These are phyloP conservation scores for Biscutella laevigata DNA, from an alignment of 441 rosid genomes.

Conservation along the genomic window DNA sequence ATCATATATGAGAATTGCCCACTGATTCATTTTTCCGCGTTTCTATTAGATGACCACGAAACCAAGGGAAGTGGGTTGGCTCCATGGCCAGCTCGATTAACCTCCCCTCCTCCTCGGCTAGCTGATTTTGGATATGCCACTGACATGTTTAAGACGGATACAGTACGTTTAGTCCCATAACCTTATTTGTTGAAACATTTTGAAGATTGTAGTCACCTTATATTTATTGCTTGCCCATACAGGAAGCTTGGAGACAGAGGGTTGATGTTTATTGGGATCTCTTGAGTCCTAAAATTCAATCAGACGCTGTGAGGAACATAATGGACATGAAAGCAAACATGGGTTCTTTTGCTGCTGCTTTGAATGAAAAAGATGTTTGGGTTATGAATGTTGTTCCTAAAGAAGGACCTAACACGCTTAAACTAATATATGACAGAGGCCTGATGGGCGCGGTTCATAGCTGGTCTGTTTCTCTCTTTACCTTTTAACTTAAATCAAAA, in stretches of 20 bases:
- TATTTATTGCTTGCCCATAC: no score
- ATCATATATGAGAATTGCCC: no score
- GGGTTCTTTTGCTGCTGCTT: conserved; percentile 92
- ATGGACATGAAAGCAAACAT: conserved; percentile 95
- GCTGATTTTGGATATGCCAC: conserved; percentile 79
- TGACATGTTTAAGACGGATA: conserved; percentile 80
- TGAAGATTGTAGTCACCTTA: no score
- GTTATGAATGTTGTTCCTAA: conserved; percentile 90
- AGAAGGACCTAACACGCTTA: conserved; percentile 86
- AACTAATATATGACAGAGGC: conserved; percentile 86
- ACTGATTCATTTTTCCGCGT: conserved; percentile 8
- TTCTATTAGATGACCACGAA: conserved; percentile 56
- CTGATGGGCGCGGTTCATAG: conserved; percentile 72
- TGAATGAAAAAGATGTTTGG: conserved; percentile 80
- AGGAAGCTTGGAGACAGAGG: conserved; percentile 72
- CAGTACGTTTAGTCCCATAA: conserved; percentile 35
- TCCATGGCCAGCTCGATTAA: conserved; percentile 92
- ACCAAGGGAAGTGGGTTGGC: conserved; percentile 81
- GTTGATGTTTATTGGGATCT: conserved; percentile 83
- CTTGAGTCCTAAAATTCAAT: conserved; percentile 60
- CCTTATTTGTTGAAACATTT: background rate
- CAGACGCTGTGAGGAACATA: conserved; percentile 67
- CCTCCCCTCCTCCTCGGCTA: conserved; percentile 74
- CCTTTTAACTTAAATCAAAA: background rate
- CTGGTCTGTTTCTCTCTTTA: conserved; percentile 66